Percentiles rank a stretch among this genome's conserved stretches.
phyloP scores from a whole-genome alignment of 805 yeast genomes.

The Ogataea trehaloabstinens region DNA sequence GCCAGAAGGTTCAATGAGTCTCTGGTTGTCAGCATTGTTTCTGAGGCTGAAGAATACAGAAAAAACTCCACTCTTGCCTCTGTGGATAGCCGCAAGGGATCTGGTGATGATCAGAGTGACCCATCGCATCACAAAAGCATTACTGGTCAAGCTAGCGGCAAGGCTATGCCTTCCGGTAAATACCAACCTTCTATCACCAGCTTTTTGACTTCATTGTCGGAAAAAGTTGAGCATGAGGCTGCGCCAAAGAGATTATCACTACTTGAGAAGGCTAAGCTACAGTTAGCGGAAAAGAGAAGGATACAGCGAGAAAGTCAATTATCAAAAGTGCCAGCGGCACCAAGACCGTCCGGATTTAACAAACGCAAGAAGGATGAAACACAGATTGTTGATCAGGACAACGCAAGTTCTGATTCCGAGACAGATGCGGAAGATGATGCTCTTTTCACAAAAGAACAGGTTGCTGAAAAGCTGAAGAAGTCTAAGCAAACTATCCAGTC shows the following conservation, averaged over 20 bases:
- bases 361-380: constrained; percentile 20
- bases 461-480: constrained; percentile 26
- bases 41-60: constrained; percentile 39
- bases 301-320: constrained; percentile 8
- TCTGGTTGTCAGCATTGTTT: constrained; percentile 52
- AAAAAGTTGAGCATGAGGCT: constrained; percentile 4
- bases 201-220: constrained; percentile 5
- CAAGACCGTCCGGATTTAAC: constrained; percentile 56
- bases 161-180: constrained; percentile 6
- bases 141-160: not conserved
- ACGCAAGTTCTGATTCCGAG: constrained; percentile 24
- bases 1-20: constrained; percentile 55
- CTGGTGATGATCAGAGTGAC: constrained; percentile 4
- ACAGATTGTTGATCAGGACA: constrained; percentile 15
- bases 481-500: constrained; percentile 27
- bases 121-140: not conserved
- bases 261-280: constrained; percentile 26
- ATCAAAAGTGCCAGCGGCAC: constrained; percentile 41
- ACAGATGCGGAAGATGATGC: constrained; percentile 40
- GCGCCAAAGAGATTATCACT: constrained; percentile 24
- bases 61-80: constrained; percentile 2
- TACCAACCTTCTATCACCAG: constrained; percentile 15
- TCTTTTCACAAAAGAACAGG: constrained; percentile 41
- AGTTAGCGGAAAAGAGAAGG: constrained; percentile 26
- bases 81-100: constrained; percentile 1